Evolutionary conservation across 2,329 filamentous ascomycete species (phyloP).

Genomic region (Aspergillus sp.): DNA sequence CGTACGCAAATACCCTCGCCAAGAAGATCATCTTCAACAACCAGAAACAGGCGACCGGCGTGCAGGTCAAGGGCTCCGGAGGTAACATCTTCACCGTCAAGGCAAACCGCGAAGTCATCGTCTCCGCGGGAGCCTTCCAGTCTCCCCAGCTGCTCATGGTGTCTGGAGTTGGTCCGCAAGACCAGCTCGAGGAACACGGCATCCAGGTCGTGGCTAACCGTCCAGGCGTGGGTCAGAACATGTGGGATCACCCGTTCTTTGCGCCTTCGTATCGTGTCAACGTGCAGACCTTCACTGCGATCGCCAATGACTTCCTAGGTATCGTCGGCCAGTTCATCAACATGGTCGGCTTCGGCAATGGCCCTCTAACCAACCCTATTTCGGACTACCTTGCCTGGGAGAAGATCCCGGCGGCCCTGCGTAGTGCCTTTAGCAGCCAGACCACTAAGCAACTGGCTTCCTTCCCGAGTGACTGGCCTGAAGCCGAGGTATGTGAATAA

Average conservation of each 20-base stretch:
- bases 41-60: conserved; percentile 46
- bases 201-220: conserved; percentile 33
- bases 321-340: conserved; percentile 15
- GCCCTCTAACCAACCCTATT: conserved; percentile 28
- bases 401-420: conserved; percentile 31
- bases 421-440: conserved; percentile 20
- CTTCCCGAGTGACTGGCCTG: conserved; percentile 41
- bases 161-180: conserved; percentile 51
- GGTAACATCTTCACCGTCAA: conserved; percentile 39
- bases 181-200: conserved; percentile 25
- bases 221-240: conserved; percentile 41
- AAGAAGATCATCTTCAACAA: conserved; percentile 47
- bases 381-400: conserved; percentile 35
- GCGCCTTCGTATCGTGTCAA: conserved; percentile 31
- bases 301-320: conserved; percentile 20
- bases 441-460: conserved; percentile 20
- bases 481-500: conserved; percentile 30
- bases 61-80: conserved; percentile 32
- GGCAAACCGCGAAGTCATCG: conserved; percentile 53
- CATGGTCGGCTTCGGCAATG: conserved; percentile 19
- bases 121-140: conserved; percentile 57
- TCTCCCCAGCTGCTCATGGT: conserved; percentile 49
- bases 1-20: conserved; percentile 48
- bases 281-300: conserved; percentile 26
- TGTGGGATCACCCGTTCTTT: conserved; percentile 39